Conservation (phyloP, 345 rosid genomes). For the Garcia nutans region DNA sequence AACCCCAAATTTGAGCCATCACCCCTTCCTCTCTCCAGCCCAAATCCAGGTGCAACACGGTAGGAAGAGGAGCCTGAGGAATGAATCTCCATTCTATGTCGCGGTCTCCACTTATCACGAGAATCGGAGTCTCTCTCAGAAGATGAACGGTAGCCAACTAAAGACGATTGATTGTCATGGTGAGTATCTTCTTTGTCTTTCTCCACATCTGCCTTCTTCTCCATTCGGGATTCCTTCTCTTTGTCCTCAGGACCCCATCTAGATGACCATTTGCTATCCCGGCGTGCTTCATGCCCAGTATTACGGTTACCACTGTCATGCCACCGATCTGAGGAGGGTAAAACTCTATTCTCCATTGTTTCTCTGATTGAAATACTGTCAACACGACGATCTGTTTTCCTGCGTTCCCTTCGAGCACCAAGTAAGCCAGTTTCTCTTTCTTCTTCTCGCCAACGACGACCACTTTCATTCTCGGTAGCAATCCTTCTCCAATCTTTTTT, state of each 20-base stretch:
- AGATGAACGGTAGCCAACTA: conserved; percentile 39
- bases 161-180: conserved; percentile 48
- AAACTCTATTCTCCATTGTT: conserved; percentile 47
- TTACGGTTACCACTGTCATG: conserved; percentile 54
- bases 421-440: conserved; percentile 77
- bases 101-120: conserved; percentile 98
- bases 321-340: conserved; percentile 71
- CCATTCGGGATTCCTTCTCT: conserved; percentile 68
- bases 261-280: conserved; percentile 95
- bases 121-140: conserved; percentile 75
- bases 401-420: conserved; percentile 56
- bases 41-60: conserved; percentile 88
- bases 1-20: conserved; percentile 69
- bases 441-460: conserved; percentile 77
- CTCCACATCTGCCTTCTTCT: conserved; percentile 57
- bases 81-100: conserved; percentile 76
- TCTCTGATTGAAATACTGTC: conserved; percentile 47
- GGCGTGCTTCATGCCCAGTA: conserved; percentile 66
- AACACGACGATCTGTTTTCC: conserved; percentile 55
- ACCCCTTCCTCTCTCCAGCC: conserved; percentile 55
- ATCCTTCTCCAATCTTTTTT: conserved; percentile 66
- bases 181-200: conserved; percentile 54
- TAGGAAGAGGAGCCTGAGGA: conserved; percentile 51
- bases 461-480: conserved; percentile 45
- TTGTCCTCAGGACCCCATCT: conserved; percentile 98